Evolutionary conservation across 1,284 basidiomycete genomes (phyloP).

Genomic region (Sanghuangporus weigelae): DNA sequence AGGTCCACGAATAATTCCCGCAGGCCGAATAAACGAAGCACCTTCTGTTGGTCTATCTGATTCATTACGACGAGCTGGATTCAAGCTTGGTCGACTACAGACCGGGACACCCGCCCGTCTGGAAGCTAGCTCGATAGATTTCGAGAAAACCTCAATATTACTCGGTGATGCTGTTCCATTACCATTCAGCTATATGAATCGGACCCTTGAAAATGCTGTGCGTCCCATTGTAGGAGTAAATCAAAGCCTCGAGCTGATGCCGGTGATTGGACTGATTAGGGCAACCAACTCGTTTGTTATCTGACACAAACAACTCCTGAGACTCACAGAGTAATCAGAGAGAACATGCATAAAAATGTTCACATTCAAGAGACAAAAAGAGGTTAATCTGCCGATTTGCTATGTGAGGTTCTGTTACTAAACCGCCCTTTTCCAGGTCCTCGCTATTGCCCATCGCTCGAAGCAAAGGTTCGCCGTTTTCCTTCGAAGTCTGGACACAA

Average conservation of each 20-base stretch:
- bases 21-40: constrained; percentile 76
- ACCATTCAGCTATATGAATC: constrained; percentile 53
- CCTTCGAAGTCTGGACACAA: constrained; percentile 65
- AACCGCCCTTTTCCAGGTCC: constrained; percentile 48
- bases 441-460: constrained; percentile 86
- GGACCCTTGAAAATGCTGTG: constrained; percentile 37
- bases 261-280: constrained; percentile 31
- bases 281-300: constrained; percentile 70
- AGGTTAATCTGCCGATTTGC: constrained; percentile 35
- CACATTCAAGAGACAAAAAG: constrained; percentile 87
- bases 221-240: constrained; percentile 25
- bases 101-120: constrained; percentile 88
- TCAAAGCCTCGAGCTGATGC: neutral
- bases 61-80: constrained; percentile 70
- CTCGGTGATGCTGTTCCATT: constrained; percentile 53
- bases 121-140: constrained; percentile 66
- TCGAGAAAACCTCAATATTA: constrained; percentile 51
- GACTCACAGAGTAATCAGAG: constrained; percentile 71
- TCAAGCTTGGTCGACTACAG: constrained; percentile 78
- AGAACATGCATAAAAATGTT: constrained; percentile 71
- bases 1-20: constrained; percentile 75
- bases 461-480: constrained; percentile 82
- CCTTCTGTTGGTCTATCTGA: constrained; percentile 72
- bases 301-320: constrained; percentile 66
- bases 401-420: neutral